phyloP scores from a whole-genome alignment of 331 rosid genomes.

The Acacia concinna region DNA sequence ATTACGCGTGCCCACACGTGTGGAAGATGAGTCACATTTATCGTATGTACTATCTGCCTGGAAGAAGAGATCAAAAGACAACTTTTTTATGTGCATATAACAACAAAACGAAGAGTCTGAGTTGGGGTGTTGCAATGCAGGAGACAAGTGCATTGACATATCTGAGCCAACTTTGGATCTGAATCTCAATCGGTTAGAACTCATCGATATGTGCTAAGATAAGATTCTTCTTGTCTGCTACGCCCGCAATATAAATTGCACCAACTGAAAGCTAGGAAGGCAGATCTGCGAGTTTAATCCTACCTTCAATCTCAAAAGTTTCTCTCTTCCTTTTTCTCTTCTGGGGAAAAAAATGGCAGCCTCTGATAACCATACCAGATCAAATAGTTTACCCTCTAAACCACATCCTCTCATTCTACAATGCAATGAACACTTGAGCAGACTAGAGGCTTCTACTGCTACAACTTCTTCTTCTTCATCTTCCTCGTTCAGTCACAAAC shows the following conservation, averaged over 20 bases:
- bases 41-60: not conserved
- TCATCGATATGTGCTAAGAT: constrained; percentile 16
- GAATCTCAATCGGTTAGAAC: constrained; percentile 31
- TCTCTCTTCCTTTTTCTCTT: not conserved
- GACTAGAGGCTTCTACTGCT: constrained; percentile 36
- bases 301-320: not conserved
- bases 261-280: not conserved
- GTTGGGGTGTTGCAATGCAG: constrained; percentile 38
- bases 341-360: constrained; percentile 10
- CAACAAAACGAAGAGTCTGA: not conserved
- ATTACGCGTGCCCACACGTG: not conserved
- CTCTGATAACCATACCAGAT: constrained; percentile 37
- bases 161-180: constrained; percentile 38
- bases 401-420: constrained; percentile 26
- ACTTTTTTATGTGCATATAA: not conserved
- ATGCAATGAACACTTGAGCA: constrained; percentile 52
- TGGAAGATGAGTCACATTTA: not conserved
- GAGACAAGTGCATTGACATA: constrained; percentile 48
- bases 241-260: constrained; percentile 21
- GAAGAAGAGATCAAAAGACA: not conserved
- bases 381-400: constrained; percentile 59
- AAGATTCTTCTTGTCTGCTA: constrained; percentile 39
- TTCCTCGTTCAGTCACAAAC: not conserved
- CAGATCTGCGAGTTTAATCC: not conserved
- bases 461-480: constrained; percentile 23